Evolutionary conservation across 2,329 filamentous ascomycete genomes (phyloP), one percentile per base, ranked within the genome.

Genomic region (Pseudocercospora musae): DNA sequence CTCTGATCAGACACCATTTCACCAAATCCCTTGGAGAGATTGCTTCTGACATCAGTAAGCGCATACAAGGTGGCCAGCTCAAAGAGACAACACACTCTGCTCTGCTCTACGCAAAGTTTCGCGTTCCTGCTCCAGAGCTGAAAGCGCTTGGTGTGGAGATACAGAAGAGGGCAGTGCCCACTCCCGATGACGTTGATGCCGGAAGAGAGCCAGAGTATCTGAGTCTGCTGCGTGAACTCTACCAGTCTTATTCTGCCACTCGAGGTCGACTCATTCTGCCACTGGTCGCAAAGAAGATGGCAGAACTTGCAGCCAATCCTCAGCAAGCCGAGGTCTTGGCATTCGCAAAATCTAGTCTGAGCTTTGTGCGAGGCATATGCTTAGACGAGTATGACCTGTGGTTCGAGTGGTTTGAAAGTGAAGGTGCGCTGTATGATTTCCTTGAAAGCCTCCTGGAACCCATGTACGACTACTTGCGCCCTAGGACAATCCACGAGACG

Each of bases 21-120:
- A 87, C 85, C 62, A 84, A 82, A 66, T 81, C 81, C n/a, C 79
- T 87, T 23, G 84, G 83, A 65, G 87, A 87, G 65, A 86, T 85
- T 50, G 85, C 83, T 56, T 82, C 84, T 50, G 87, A 84, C 68
- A 87, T 87, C 52, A 82, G 82, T 21, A 86, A 83, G 74, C 84
- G 86, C 59, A 87, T 86, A 69, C 85, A 86, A 33, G 85, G 88
- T 64, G 82, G 84, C n/a, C 85, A 88, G 67, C 77, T 89, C 46
- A 90, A 89, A 65, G 88, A 90, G 65, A 89, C 88, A 0, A 89
- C 87, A 1, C 86, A 89, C 78, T 90, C 88, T 21, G 86, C 88
- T 9, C 76, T 90, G 8, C 77, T 90, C 1, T 90, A 90, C 69
- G 87, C 88, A 20, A 90, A 90, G 68, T 91, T 90, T 65, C 81